Evolutionary conservation across 192 early-diverging fungal genomes (phyloP).

Genomic region (Thoreauomyces humboldtii): DNA sequence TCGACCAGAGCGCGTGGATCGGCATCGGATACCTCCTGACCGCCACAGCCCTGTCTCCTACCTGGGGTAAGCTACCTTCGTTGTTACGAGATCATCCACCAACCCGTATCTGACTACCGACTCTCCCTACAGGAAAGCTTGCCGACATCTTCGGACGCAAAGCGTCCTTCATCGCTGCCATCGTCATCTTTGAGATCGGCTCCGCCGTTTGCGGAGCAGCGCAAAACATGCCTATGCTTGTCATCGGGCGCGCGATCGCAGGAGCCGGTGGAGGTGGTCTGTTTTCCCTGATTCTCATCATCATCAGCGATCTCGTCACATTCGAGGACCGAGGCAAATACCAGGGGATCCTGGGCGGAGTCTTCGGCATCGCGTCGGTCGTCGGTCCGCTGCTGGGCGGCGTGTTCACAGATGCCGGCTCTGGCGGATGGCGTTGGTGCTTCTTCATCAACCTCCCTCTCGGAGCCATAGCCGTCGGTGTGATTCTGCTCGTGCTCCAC

Average conservation of each 20-base stretch:
- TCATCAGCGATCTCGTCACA: constrained; percentile 83
- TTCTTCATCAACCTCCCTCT: constrained; percentile 88
- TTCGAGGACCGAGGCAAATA: constrained; percentile 77
- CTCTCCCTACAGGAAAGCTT: no score
- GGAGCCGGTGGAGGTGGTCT: constrained; percentile 78
- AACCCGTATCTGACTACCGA: no score
- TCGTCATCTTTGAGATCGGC: constrained; percentile 76
- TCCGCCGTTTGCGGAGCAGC: constrained; percentile 82
- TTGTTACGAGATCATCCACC: no score
- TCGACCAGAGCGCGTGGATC: constrained; percentile 76
- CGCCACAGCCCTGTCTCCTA: constrained; percentile 65
- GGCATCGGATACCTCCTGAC: constrained; percentile 44
- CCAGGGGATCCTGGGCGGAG: constrained; percentile 75
- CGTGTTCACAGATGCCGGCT: constrained; percentile 64
- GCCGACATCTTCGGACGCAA: constrained; percentile 92
- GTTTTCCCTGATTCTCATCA: constrained; percentile 73
- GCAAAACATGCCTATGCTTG: constrained; percentile 55
- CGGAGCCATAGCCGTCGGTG: constrained; percentile 60
- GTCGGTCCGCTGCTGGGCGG: constrained; percentile 87
- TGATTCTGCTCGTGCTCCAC: constrained; percentile 58
- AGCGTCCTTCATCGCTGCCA: constrained; percentile 69
- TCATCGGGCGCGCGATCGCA: constrained; percentile 73
- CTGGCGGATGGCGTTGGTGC: constrained; percentile 45
- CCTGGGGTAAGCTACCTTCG: constrained; percentile 59
- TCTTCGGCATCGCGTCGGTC: constrained; percentile 74